These are phyloP conservation scores for Haberlea rhodopensis DNA, from an alignment of 257 asterid species.

Conservation along the genomic window DNA sequence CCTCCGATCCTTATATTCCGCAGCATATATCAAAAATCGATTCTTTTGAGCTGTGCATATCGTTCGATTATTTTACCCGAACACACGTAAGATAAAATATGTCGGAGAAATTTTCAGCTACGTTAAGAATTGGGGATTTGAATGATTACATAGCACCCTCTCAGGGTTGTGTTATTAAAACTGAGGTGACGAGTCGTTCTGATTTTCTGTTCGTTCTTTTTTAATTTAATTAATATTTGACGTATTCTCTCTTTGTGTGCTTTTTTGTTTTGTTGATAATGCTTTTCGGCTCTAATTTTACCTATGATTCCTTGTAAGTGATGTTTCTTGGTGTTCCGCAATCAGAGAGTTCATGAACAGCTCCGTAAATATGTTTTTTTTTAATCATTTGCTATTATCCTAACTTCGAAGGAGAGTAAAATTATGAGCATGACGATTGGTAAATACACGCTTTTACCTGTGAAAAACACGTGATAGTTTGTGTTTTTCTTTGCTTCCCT, in stretches of 20 bases:
- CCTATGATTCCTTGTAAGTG: not conserved
- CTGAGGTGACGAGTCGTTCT: slow-evolving; percentile 46
- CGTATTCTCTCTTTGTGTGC: not conserved
- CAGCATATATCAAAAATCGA: not conserved
- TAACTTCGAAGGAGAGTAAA: not conserved
- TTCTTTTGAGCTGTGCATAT: not conserved
- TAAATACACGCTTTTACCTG: not conserved
- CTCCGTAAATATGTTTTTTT: too few species aligned
- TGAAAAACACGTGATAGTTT: not conserved
- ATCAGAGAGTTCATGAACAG: not conserved
- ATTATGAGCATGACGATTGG: not conserved
- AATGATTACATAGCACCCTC: slow-evolving; percentile 98
- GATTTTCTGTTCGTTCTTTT: slow-evolving; percentile 8
- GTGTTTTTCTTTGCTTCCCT: not conserved
- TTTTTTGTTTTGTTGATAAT: not conserved
- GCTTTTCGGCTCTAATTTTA: not conserved
- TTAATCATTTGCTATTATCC: not conserved
- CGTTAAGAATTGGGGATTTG: slow-evolving; percentile 89
- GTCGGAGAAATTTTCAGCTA: slow-evolving; percentile 92
- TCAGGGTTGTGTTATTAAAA: slow-evolving; percentile 85
- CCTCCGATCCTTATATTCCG: not conserved
- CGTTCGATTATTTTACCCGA: not conserved
- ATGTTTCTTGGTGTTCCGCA: not conserved
- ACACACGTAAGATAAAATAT: slow-evolving; percentile 26
- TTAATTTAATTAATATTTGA: not conserved